Conservation (phyloP, 164 flowering plant species). For the Magnolia kwangsiensis region DNA sequence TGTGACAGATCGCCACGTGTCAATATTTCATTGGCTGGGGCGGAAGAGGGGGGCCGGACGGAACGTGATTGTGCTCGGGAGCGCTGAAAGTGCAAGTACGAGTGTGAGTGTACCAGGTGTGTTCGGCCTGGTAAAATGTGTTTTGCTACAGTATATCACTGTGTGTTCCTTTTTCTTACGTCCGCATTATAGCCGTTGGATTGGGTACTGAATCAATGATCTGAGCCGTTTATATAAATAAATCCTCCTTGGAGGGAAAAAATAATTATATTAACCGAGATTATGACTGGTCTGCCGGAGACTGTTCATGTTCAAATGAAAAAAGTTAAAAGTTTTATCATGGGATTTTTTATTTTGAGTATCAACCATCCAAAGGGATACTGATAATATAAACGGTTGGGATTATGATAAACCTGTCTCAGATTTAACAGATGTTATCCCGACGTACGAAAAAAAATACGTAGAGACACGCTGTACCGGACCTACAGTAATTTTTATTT, state of each 20-base stretch:
- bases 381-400: neutral
- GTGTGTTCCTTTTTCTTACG: neutral
- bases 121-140: too few relatives aligned
- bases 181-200: neutral
- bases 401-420: neutral
- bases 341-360: too few relatives aligned
- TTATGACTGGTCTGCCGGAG: too few relatives aligned
- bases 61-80: constrained; percentile 1
- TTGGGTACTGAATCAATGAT: neutral
- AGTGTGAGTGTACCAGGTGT: neutral
- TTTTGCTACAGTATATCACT: neutral
- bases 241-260: too few relatives aligned
- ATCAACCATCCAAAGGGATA: neutral
- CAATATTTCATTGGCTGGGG: neutral
- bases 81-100: neutral
- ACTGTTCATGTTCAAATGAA: too few relatives aligned
- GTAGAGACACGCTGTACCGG: neutral
- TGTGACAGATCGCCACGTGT: constrained; percentile 13
- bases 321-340: too few relatives aligned
- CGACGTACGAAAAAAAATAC: neutral
- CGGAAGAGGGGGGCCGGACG: neutral
- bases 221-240: neutral
- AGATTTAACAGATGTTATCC: neutral
- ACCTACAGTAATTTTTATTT: neutral
- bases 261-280: too few relatives aligned